A percentile compares a stretch with the other conserved stretches of the same genome.
Evolutionary conservation across 2,329 filamentous ascomycete genomes (phyloP).

Genomic region (Cercospora zeina): DNA sequence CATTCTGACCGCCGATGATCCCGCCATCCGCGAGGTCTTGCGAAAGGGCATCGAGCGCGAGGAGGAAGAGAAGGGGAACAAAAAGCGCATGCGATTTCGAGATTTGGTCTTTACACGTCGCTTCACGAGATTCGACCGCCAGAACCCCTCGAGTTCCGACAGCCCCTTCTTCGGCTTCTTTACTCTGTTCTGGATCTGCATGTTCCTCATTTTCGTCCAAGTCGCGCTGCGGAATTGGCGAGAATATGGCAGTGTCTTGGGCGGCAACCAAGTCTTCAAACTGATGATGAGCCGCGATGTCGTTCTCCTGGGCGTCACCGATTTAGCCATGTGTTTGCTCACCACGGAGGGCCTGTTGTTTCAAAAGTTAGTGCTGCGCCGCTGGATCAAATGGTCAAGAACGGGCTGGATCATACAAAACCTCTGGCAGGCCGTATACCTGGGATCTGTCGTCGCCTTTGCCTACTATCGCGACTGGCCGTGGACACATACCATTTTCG

Average conservation of each 20-base stretch:
- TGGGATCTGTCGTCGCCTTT: constrained; percentile 63
- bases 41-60: constrained; percentile 48
- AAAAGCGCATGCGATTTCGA: constrained; percentile 45
- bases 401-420: constrained; percentile 74
- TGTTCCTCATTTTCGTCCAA: constrained; percentile 65
- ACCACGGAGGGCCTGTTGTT: constrained; percentile 67
- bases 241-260: constrained; percentile 66
- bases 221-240: constrained; percentile 69
- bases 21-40: constrained; percentile 51
- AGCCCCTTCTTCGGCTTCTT: constrained; percentile 79
- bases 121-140: constrained; percentile 72
- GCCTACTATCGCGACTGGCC: constrained; percentile 73
- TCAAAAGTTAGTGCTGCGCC: constrained; percentile 61
- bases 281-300: constrained; percentile 64
- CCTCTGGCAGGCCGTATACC: constrained; percentile 68
- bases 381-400: constrained; percentile 66
- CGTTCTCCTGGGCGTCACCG: constrained; percentile 57
- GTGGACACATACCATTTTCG: constrained; percentile 79
- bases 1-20: constrained; percentile 53
- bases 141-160: constrained; percentile 64
- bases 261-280: constrained; percentile 69
- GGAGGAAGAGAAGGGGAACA: constrained; percentile 35
- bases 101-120: constrained; percentile 70
- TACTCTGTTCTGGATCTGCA: constrained; percentile 73
- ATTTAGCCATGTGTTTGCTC: constrained; percentile 67